These are phyloP conservation scores for Adansonia digitata DNA, from an alignment of 345 rosid species.

Conservation along the genomic window DNA sequence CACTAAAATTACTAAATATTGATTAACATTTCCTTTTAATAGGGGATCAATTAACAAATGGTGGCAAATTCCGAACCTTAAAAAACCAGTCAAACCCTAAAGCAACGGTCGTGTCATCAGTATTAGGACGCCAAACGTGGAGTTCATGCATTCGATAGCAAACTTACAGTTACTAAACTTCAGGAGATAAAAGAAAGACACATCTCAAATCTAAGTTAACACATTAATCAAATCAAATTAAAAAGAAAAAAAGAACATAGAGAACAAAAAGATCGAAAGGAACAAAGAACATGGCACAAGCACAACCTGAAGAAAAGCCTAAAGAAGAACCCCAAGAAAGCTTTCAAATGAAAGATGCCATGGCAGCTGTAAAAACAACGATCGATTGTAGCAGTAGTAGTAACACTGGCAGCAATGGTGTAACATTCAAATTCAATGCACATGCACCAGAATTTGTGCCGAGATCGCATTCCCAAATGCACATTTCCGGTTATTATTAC, in stretches of 20 bases:
- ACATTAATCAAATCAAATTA: not conserved
- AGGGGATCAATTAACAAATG: too few species aligned
- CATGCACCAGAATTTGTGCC: slow-evolving; percentile 93
- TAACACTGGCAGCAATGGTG: slow-evolving; percentile 22
- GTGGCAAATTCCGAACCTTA: slow-evolving; percentile 15
- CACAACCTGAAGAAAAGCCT: slow-evolving; percentile 33
- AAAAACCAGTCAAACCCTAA: slow-evolving; percentile 37
- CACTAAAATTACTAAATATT: too few species aligned
- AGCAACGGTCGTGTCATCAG: slow-evolving; percentile 31
- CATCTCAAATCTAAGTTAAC: slow-evolving; percentile 1
- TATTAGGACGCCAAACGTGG: slow-evolving; percentile 40
- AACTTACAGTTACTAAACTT: slow-evolving; percentile 42
- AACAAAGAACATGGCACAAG: slow-evolving; percentile 38
- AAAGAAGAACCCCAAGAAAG: slow-evolving; percentile 21
- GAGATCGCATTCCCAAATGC: slow-evolving; percentile 46
- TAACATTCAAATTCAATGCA: slow-evolving; percentile 80
- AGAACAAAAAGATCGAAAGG: not conserved
- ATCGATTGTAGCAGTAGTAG: slow-evolving; percentile 11
- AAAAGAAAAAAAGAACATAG: not conserved
- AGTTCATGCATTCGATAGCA: slow-evolving; percentile 16
- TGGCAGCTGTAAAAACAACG: slow-evolving; percentile 24
- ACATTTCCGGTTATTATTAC: slow-evolving; percentile 60
- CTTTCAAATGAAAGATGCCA: not conserved
- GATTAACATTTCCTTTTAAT: too few species aligned
- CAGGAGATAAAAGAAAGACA: slow-evolving; percentile 25